A percentile compares a stretch with the other conserved stretches of the same genome.
phyloP scores from a whole-genome alignment of 176 grass and related monocot species.

The Miscanthus lutarioriparius region DNA sequence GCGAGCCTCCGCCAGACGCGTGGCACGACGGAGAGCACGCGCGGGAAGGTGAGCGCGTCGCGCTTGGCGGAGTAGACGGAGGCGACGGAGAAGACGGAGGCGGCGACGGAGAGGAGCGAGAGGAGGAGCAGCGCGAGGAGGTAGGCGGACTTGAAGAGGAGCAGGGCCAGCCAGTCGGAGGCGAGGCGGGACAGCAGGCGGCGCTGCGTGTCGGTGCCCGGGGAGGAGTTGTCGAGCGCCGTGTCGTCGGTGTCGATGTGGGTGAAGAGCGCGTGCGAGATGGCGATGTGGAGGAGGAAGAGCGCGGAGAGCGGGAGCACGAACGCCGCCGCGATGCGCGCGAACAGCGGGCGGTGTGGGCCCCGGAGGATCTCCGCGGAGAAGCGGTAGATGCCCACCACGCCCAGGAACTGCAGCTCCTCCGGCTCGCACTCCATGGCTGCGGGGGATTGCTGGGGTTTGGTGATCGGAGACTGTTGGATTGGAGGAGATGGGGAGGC shows the following conservation, averaged over 20 bases:
- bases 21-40: conserved; percentile 83
- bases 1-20: conserved; percentile 87
- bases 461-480: no score
- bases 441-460: no score
- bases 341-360: conserved; percentile 64
- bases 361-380: conserved; percentile 41
- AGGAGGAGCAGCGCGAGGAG: conserved; percentile 79
- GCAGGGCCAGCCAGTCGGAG: conserved; percentile 56
- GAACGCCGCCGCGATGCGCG: conserved; percentile 65
- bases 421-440: conserved; percentile 72
- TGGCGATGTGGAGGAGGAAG: conserved; percentile 81
- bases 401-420: conserved; percentile 87
- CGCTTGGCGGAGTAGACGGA: conserved; percentile 83
- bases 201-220: conserved; percentile 51
- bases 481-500: no score
- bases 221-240: conserved; percentile 55
- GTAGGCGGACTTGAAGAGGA: conserved; percentile 87
- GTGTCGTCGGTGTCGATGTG: conserved; percentile 71
- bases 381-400: conserved; percentile 52
- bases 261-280: conserved; percentile 77
- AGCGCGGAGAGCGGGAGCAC: conserved; percentile 74
- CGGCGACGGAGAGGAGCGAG: conserved; percentile 83
- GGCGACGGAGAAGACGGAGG: conserved; percentile 85
- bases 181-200: conserved; percentile 52
- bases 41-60: conserved; percentile 76